Percentiles rank a stretch among this genome's conserved stretches.
phyloP scores from a whole-genome alignment of 1,139 yeast species.

The Pichia sp. region DNA sequence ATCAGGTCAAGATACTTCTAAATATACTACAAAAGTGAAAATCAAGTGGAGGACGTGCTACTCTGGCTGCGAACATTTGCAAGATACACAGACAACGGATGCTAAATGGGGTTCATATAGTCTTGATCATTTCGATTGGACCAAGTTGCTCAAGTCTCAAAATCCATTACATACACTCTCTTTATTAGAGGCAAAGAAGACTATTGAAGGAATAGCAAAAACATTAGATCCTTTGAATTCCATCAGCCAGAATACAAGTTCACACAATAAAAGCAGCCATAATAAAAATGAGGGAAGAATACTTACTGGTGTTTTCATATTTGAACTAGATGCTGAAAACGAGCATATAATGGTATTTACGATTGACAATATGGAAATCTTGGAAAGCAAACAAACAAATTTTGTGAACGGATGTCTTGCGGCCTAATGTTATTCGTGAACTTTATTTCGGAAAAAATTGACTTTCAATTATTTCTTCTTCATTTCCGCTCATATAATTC shows the following conservation, averaged over 20 bases:
- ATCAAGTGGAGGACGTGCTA: slow-evolving; percentile 63
- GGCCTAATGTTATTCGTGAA: slow-evolving; percentile 15
- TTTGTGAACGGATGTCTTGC: slow-evolving; percentile 21
- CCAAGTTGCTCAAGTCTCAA: slow-evolving; percentile 21
- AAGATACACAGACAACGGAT: slow-evolving; percentile 24
- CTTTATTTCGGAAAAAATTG: neutral
- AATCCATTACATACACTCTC: slow-evolving; percentile 17
- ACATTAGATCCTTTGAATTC: slow-evolving; percentile 10
- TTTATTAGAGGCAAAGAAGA: slow-evolving; percentile 16
- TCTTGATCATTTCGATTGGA: slow-evolving; percentile 31
- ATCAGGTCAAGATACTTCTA: slow-evolving; percentile 34
- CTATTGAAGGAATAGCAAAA: slow-evolving; percentile 17
- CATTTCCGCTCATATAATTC: neutral
- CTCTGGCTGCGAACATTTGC: slow-evolving; percentile 47
- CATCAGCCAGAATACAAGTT: neutral
- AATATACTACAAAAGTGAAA: slow-evolving; percentile 48
- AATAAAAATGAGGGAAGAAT: slow-evolving; percentile 40
- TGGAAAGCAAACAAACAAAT: slow-evolving; percentile 39
- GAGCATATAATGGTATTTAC: slow-evolving; percentile 65
- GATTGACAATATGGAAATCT: slow-evolving; percentile 68
- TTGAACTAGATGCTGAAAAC: slow-evolving; percentile 62
- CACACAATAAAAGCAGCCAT: neutral
- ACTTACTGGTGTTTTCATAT: slow-evolving; percentile 68
- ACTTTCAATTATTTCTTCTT: neutral
- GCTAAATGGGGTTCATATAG: slow-evolving; percentile 35